Evolutionary conservation across 306 rosid genomes (phyloP), one percentile per base, ranked within the genome.

Genomic region (Chamaecrista fasciculata): DNA sequence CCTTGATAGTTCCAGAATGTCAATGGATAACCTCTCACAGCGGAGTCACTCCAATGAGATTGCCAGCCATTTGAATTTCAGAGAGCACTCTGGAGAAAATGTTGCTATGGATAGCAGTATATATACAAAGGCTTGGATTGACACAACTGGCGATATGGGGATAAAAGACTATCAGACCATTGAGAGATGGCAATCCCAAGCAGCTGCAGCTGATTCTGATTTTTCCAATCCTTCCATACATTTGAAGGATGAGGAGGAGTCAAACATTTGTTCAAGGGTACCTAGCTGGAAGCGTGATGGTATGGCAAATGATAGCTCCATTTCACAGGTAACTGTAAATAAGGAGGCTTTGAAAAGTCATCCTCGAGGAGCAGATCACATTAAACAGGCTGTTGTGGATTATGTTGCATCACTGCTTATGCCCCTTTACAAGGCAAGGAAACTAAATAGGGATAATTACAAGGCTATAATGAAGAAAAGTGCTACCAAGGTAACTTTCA

Each of bases 401-500:
- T 95, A 95, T 85, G 99, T 95, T 61, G 97, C 88, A 21, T 90
- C 99, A 19, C 82, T 95, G 73, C 96, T 95, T 53, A 89, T 95
- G 97, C 99, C 99, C 62, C 96, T 95, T 69, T 95, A 95, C 74
- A 95, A 95, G 82, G 96, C 97, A 73, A 87, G 89, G 83, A 91
- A 95, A 76, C 88, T 95, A 53, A 92, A 91, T 72, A 91, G 84
- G 83, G 99, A 95, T 62, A 96, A 95, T 23, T 95, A 95, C 85
- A 95, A 95, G 91, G 89, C 95, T 74, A 95, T 95, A 68, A 89
- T 95, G 99, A 95, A 95, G 92, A 95, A 91, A 88, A 89, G 95
- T 80, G 96, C 96, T 56, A 91, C 99, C 18, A 95, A 95, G 96
- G 99, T 95, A n/a, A 18, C 76, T 76, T 57, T 28, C 2, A 28